Percentiles rank a stretch among this genome's conserved stretches.
Evolutionary conservation across 2,329 filamentous ascomycete genomes (phyloP).

Genomic region (Botrytis cinerea): DNA sequence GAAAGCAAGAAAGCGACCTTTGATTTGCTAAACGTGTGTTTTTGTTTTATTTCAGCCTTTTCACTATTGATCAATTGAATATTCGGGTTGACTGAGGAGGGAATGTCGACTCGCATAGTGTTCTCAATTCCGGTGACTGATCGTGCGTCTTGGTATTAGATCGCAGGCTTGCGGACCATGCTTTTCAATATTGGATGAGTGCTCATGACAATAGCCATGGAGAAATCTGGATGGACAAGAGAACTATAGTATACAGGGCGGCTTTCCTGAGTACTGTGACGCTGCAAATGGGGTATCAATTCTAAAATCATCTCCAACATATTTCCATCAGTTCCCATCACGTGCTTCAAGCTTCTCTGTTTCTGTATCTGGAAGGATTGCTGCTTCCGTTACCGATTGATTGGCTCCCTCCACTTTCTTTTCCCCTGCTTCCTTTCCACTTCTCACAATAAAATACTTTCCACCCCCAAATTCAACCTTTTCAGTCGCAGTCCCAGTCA

Average conservation of each 20-base stretch:
- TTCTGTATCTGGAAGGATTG: neutral
- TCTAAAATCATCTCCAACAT: neutral
- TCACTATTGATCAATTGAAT: neutral
- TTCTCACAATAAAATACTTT: conserved; percentile 44
- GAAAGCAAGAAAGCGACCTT: neutral
- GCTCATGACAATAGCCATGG: neutral
- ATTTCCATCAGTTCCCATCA: neutral
- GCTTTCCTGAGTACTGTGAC: neutral
- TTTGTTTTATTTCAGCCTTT: neutral
- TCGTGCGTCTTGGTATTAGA: too few relatives aligned
- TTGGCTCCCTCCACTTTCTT: neutral
- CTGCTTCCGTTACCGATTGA: neutral
- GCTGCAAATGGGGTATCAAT: conserved; percentile 19
- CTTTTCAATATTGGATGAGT: neutral
- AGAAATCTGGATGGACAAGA: neutral
- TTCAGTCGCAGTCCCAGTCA: conserved; percentile 38
- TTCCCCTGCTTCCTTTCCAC: conserved; percentile 30
- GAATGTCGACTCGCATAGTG: neutral
- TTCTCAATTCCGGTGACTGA: neutral
- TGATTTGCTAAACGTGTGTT: neutral
- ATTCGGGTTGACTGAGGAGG: neutral
- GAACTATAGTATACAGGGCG: neutral
- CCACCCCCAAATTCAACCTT: conserved; percentile 38
- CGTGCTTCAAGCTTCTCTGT: neutral
- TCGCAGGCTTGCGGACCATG: neutral